Conservation (phyloP, 768 basidiomycete genomes). For the Pleurotus cornucopiae region DNA sequence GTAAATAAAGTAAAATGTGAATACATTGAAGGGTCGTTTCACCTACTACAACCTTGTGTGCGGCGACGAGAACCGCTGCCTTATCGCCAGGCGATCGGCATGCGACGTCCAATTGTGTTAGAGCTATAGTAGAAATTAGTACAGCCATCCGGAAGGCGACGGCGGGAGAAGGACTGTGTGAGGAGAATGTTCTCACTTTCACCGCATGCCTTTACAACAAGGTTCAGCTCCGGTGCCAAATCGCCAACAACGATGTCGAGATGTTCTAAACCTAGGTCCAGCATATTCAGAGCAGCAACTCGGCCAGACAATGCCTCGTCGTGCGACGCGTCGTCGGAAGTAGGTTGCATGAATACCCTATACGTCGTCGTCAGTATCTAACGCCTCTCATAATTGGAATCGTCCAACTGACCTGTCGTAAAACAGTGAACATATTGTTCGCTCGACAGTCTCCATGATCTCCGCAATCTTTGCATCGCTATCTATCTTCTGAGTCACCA, state of each 20-base stretch:
- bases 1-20: neutral
- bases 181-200: constrained; percentile 50
- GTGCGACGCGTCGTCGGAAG: constrained; percentile 72
- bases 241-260: constrained; percentile 79
- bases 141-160: neutral
- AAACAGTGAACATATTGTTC: constrained; percentile 63
- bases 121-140: constrained; percentile 15
- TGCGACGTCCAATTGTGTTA: constrained; percentile 31
- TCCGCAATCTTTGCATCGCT: constrained; percentile 47
- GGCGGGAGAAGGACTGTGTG: neutral
- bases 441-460: constrained; percentile 72
- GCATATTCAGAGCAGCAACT: constrained; percentile 86
- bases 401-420: constrained; percentile 69
- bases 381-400: neutral
- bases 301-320: constrained; percentile 88
- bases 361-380: neutral
- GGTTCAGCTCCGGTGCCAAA: constrained; percentile 46
- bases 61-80: constrained; percentile 71
- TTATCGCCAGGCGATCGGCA: constrained; percentile 70
- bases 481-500: constrained; percentile 28
- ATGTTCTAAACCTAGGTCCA: constrained; percentile 85
- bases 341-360: constrained; percentile 73
- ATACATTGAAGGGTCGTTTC: constrained; percentile 17
- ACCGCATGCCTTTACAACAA: constrained; percentile 71
- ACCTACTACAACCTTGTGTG: constrained; percentile 88